Evolutionary conservation across 2,329 filamentous ascomycete species (phyloP).

Genomic region (Claviceps arundinis): DNA sequence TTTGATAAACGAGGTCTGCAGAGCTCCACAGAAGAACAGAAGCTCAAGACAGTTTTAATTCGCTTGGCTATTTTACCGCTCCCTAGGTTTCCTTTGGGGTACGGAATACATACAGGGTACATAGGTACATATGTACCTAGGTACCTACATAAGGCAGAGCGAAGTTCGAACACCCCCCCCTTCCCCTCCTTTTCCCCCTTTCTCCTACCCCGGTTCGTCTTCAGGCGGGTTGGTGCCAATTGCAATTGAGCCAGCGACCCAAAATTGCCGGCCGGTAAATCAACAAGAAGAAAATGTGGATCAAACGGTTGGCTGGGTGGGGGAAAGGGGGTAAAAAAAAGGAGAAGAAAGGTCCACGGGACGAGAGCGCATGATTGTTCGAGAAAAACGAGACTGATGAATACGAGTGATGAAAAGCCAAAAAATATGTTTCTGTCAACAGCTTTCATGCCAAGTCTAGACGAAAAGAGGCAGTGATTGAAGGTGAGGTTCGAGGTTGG

Average conservation of each 20-base stretch:
- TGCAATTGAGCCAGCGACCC: not conserved
- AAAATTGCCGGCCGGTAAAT: not conserved
- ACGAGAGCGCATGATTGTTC: not conserved
- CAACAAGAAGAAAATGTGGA: not conserved
- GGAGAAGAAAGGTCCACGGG: not conserved
- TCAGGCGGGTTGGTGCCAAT: not conserved
- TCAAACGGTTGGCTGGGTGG: not conserved
- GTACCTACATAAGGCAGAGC: not conserved
- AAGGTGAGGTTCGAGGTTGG: too few relatives aligned
- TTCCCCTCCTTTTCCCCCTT: not conserved
- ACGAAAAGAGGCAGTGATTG: not conserved
- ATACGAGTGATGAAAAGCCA: not conserved
- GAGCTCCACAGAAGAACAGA: too few relatives aligned
- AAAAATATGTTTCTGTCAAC: too few relatives aligned
- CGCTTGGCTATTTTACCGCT: not conserved
- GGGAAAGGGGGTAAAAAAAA: not conserved
- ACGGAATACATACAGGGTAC: too few relatives aligned
- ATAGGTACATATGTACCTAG: too few relatives aligned
- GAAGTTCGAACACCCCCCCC: not conserved
- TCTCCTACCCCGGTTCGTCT: not conserved
- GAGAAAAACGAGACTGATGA: not conserved
- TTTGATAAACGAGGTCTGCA: too few relatives aligned
- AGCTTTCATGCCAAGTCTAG: not conserved
- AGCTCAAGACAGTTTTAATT: too few relatives aligned
- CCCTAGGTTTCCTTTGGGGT: not conserved